Base-by-base conservation (phyloP, 495 filamentous ascomycete genomes). In the Trichoderma reesei region DNA sequence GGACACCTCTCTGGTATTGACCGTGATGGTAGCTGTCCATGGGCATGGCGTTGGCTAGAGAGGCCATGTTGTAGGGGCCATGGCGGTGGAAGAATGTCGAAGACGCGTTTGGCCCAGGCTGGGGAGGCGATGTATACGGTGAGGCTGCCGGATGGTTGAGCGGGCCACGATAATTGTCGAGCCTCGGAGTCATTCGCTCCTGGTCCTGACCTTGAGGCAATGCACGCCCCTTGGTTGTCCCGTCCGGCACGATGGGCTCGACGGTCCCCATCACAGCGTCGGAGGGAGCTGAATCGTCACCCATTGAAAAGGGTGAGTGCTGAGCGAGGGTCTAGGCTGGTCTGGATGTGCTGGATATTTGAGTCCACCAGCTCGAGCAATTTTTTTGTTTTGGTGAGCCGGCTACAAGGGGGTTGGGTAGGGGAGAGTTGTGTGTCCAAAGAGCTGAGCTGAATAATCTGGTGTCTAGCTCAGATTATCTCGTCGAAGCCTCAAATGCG, bases 21-120 rank as follows among this genome's bases (percentile, higher is more conserved):
- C 65, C 66, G 44, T 70, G 62, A 63, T 74, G 70, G 67, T 79
- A 79, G 16, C 64, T 68, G 20, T 64, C 41, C 41, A 72, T 74
- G 0, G 78, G 79, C 8, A 81, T 69, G 46, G 75, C 71, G 64
- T 67, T 73, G 44, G 74, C 63, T 69, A 81, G 71, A 38, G 67
- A 61, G 46, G 64, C 68, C 76, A 80, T 76, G 65, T 76, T 75
- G 67, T 76, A 79, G 31, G 72, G 69, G 70, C 65, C 39, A 74
- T 72, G 16, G 44, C 26, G 37, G 65, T 63, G 73, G 70, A 60
- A 72, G 42, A 72, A 74, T 74, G 16, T 78, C 73, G 64, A 78
- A 65, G 63, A 78, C 75, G 46, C 3, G 8, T 26, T 26, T 26
- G 18, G 16, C 16, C 9, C 26, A 5, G 26, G 51, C 26, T 33